Evolutionary conservation across 1,284 basidiomycete genomes (phyloP).

Genomic region (Psilocybe mexicana): DNA sequence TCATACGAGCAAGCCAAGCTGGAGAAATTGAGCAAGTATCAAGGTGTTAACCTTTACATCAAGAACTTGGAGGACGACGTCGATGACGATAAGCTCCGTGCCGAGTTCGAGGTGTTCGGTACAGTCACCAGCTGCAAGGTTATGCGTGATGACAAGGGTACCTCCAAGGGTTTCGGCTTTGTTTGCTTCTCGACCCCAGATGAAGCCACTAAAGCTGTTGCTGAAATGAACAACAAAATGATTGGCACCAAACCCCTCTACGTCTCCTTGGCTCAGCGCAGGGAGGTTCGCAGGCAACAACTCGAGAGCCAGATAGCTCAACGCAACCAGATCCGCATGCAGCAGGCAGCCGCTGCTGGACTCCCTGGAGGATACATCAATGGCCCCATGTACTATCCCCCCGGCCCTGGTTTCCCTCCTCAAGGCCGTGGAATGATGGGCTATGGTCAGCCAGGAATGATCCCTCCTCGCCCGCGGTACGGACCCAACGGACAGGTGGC

Average conservation of each 20-base stretch:
- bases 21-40: constrained; percentile 98
- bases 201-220: constrained; percentile 98
- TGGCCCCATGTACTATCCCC: constrained; percentile 87
- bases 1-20: constrained; percentile 96
- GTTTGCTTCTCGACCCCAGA: constrained; percentile 99
- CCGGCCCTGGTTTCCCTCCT: constrained; percentile 81
- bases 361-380: constrained; percentile 83
- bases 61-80: constrained; percentile 96
- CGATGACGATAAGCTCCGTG: constrained; percentile 92
- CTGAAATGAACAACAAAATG: constrained; percentile 99
- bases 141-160: constrained; percentile 95
- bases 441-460: constrained; percentile 81
- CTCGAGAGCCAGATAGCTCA: constrained; percentile 98
- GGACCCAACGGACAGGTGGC: constrained; percentile 73
- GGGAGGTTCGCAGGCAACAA: constrained; percentile 97
- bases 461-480: constrained; percentile 85
- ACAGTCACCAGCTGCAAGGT: constrained; percentile 99
- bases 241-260: constrained; percentile 98
- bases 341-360: constrained; percentile 87
- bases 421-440: constrained; percentile 85
- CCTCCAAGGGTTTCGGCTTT: constrained; percentile 96
- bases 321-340: constrained; percentile 93
- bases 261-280: constrained; percentile 97
- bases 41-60: constrained; percentile 99
- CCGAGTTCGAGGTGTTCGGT: constrained; percentile 96